Conservation (phyloP, 495 filamentous ascomycete species). For the Massariosphaeria phaeospora region DNA sequence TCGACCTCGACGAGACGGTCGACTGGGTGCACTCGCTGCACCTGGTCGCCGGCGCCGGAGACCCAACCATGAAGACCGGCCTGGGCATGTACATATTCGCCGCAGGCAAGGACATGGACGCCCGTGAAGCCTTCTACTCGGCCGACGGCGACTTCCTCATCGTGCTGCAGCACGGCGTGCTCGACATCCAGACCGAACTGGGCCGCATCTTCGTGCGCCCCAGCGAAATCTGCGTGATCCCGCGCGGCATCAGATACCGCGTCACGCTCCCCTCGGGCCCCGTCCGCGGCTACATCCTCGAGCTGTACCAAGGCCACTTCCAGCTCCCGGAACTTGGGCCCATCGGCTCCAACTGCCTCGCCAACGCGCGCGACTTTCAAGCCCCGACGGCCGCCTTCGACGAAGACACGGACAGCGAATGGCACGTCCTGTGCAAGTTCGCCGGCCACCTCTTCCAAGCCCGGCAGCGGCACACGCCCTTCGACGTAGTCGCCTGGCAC, state of each 20-base stretch:
- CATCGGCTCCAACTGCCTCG: constrained; percentile 81
- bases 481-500: constrained; percentile 83
- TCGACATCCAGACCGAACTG: constrained; percentile 83
- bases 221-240: constrained; percentile 85
- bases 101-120: constrained; percentile 72
- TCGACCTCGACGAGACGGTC: constrained; percentile 65
- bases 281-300: constrained; percentile 77
- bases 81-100: constrained; percentile 79
- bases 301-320: constrained; percentile 83
- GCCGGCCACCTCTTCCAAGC: constrained; percentile 72
- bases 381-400: constrained; percentile 72
- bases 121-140: constrained; percentile 73
- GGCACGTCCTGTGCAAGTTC: constrained; percentile 70
- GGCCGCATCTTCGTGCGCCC: constrained; percentile 77
- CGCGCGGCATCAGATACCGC: constrained; percentile 74
- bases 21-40: constrained; percentile 78
- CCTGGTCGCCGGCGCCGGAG: constrained; percentile 75
- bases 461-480: constrained; percentile 67
- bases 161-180: constrained; percentile 73
- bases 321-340: constrained; percentile 81
- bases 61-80: constrained; percentile 74
- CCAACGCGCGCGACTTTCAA: constrained; percentile 86
- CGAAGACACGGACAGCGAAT: constrained; percentile 51
- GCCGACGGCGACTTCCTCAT: constrained; percentile 86
- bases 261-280: constrained; percentile 62